Evolutionary conservation across 805 yeast species (phyloP), one percentile per base, ranked within the genome.

Genomic region (Hanseniaspora meyeri): DNA sequence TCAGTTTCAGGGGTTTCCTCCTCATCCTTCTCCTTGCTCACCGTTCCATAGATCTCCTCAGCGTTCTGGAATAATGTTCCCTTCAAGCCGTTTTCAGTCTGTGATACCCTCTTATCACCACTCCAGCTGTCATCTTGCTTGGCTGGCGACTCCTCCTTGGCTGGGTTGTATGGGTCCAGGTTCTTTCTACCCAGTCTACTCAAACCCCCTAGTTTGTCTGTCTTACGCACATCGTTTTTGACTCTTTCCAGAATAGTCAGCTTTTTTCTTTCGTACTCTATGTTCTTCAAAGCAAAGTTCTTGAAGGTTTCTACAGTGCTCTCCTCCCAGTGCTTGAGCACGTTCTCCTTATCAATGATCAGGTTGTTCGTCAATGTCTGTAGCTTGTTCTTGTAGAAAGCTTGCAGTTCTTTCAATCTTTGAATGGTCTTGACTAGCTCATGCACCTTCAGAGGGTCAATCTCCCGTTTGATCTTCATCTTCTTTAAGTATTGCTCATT

Each of bases 401-500:
- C 85, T 67, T 91, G 96, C 17, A 78, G 74, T 57, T 78, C 79
- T 12, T 86, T 80, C 1, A 96, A 93, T 36, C 78, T 80, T 66
- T 90, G 95, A 57, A 90, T 73, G 9, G 86, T 74, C 55, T 83
- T 74, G 32, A 91, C 79, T 0, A 96, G 95, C 62, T 90, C 97
- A 62, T 93, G 96, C 4, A 88, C 95, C 66, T 84, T 87, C 31
- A 86, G 68, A 0, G 97, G 96, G 63, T 85, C 91, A 52, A 88
- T 82, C 51, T 85, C 80, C 38, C 88, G 74, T 62, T 78, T 82
- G 55, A 80, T 80, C 62, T 87, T 85, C 57, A 88, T 75, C 63
- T 82, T 82, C 45, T 79, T 71, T 0, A 95, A 95, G 4, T 79
- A 75, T 50, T 80, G 78, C 63, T 87, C 95, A 63, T 80, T 85